phyloP scores from a whole-genome alignment of 2,329 filamentous ascomycete genomes.

The Apiospora aurea region DNA sequence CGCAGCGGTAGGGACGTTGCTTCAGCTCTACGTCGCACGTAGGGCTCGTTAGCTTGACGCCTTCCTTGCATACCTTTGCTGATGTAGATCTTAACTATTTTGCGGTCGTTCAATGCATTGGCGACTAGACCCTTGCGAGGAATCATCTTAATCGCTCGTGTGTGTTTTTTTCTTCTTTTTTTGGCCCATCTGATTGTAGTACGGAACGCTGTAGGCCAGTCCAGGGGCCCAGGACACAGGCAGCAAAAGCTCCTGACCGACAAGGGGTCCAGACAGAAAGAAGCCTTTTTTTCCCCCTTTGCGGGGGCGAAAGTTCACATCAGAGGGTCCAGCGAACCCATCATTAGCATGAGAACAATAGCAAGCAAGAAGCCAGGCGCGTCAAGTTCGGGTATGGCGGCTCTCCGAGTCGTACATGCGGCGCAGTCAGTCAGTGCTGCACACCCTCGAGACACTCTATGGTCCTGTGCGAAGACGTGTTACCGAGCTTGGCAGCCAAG shows the following conservation, averaged over 20 bases:
- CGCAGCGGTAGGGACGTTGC: neutral
- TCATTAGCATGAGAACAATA: neutral
- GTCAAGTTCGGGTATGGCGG: neutral
- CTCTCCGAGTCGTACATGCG: neutral
- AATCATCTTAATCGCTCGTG: too few species aligned
- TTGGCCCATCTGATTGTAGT: neutral
- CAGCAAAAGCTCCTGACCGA: neutral
- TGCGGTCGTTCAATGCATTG: too few species aligned
- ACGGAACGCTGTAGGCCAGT: neutral
- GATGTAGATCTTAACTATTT: too few species aligned
- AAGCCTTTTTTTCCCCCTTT: neutral
- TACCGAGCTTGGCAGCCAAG: neutral
- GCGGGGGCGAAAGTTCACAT: neutral
- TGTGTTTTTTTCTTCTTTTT: too few species aligned
- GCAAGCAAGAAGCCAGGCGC: neutral
- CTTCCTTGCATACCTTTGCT: too few species aligned
- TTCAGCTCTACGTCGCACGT: neutral
- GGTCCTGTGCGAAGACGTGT: neutral
- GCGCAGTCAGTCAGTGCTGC: neutral
- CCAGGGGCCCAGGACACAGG: neutral
- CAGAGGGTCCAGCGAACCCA: neutral
- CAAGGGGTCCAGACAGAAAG: neutral
- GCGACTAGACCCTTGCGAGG: too few species aligned
- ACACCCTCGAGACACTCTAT: neutral
- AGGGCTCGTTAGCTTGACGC: too few species aligned